Evolutionary conservation across 2,329 filamentous ascomycete species (phyloP), one percentile per base, ranked within the genome.

Genomic region (Leptosphaerulina australis): DNA sequence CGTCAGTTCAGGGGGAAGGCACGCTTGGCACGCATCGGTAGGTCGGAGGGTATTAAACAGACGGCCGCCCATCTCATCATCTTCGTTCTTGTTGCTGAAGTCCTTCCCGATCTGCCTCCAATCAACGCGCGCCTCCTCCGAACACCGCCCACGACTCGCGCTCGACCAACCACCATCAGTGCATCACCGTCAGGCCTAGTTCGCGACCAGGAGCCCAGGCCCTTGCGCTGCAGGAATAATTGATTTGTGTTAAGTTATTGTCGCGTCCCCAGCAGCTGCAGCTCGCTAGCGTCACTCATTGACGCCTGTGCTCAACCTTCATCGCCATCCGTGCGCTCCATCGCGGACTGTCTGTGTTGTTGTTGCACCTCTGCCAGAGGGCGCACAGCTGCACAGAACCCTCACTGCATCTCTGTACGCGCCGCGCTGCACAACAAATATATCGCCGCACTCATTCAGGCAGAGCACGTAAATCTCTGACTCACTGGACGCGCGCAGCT

Each of bases 41-140:
- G 62, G 58, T 41, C 38, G 50, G 50, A 41, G 44, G 33, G 30
- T 53, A 43, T 49, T 53, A 53, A 53, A 53, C 50, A 45, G 44
- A 41, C 38, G 44, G 45, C 50, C 45, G 50, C 50, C 50, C 50
- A 35, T 45, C 44, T 49, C 50, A 39, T 34, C 28, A 38, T 44
- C 47, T 56, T 53, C 45, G 50, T 53, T 49, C 45, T 58, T 58
- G 53, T 54, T 50, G 58, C 56, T 58, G 58, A 53, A 53, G 53
- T 59, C 63, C 60, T 60, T 63, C 62, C 57, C 62, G 62, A 63
- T 60, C 64, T 62, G 63, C 63, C 60, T 64, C 67, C 67, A 66
- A 69, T 68, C 66, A 66, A 56, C 59, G 62, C 59, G 56, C 59
- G 58, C 58, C 62, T 61, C 56, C 65, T 64, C 67, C 64, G 60